Base-by-base conservation (phyloP, 208 protist genomes). In the Acanthamoeba lenticulata region DNA sequence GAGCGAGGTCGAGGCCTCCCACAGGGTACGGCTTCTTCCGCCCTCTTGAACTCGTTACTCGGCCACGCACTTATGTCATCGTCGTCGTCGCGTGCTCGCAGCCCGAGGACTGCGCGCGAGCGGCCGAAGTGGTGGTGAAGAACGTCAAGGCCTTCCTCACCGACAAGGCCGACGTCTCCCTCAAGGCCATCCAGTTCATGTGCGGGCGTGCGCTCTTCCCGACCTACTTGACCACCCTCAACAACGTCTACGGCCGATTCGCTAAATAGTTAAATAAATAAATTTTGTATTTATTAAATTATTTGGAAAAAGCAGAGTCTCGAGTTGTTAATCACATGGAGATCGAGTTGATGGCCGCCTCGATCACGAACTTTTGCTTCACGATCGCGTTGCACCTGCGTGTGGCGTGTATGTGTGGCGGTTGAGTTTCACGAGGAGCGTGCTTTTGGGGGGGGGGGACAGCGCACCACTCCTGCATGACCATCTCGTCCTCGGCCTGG, bases 361-460 rank as follows among this genome's bases (percentile, higher is more conserved):
- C 90, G 90, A 93, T 93, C 32, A 93, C 90, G 11, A 93, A 65
- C 90, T 93, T 77, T 60, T 93, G 90, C 69, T 93, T 93, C 65
- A 93, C n/a, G 38, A 93, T 93, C 19, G 90, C 62, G 42, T 93
- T 93, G 67, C 90, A 92, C 86, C 86, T 92, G 86, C 17, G 29
- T 29, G 29, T 19, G 65, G 4, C 3, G n/a, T 38, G 62, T 72
- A 4, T 7, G 62, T 38, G 62, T 36, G 62, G 4, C 13, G 11
- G 62, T 9, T 11, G 29, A 13, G 9, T 29, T 32, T 2, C 1
- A 85, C 15, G 19, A 29, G 17, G 24, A 15, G 4, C 40, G 17
- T 15, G 62, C 77, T 34, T 6, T 13, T n/a, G 9, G 1, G 6
- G 36, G 42, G 7, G 49, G 45, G 32, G 45, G 40, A 21, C 32